phyloP scores from a whole-genome alignment of 176 grass and related monocot species.

The Tillandsia fasciculata region DNA sequence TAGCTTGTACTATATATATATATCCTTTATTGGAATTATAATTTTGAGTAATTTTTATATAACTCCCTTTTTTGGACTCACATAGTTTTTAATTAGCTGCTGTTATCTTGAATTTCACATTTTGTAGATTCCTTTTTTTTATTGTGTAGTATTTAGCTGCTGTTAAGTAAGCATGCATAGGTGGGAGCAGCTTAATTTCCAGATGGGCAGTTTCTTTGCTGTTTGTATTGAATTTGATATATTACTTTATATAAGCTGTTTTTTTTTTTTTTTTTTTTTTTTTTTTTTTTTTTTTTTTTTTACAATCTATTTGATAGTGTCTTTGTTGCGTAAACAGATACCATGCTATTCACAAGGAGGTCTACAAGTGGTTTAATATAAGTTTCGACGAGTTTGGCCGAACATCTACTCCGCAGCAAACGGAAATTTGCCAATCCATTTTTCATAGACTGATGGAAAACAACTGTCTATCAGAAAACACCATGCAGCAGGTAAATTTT shows the following conservation, averaged over 20 bases:
- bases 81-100: no score
- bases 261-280: not conserved
- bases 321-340: conserved; percentile 46
- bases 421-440: conserved; percentile 81
- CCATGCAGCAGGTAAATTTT: conserved; percentile 71
- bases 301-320: conserved; percentile 15
- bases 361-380: conserved; percentile 95
- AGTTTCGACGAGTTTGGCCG: conserved; percentile 96
- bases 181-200: no score
- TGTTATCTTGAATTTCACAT: no score
- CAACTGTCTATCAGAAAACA: conserved; percentile 93
- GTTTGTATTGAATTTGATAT: no score
- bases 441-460: conserved; percentile 91
- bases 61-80: not conserved
- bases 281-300: not conserved
- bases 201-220: no score
- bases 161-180: no score
- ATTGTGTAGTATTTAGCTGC: no score
- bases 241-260: no score
- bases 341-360: conserved; percentile 70
- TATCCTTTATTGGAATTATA: no score
- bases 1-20: no score
- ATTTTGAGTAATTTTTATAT: not conserved
- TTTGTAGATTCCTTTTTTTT: no score
- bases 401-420: conserved; percentile 73